Base-by-base conservation (phyloP, 83 land plant species). In the Isoetes engelmannii region DNA sequence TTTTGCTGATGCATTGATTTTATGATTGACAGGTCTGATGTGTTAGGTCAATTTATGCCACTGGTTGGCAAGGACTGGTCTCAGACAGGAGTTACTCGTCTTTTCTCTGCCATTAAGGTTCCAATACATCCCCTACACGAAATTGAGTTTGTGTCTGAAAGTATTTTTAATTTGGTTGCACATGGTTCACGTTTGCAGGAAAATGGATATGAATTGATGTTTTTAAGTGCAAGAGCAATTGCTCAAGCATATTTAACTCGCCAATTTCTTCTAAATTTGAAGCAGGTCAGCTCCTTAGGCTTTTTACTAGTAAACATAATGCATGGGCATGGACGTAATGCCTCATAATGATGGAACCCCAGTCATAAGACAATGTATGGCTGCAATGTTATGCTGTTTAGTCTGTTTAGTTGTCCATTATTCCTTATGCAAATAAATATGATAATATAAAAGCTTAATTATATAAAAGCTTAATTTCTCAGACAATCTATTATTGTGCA, bases 1-100 rank as follows among this genome's bases (percentile, higher is more conserved):
- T 28, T 28, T 28, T 28, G 37, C 37, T 28, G 55, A 65, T 12
- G 10, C 65, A 7, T 7, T 6, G 37, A 20, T 19, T 68, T 19
- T 53, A 15, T 53, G 3, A 15, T 55, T 7, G 15, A 43, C 87
- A 95, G 99, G 69, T 95, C 99, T 37, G 99, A 95, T 84, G 97
- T 95, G 69, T 82, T 95, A 49, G 99, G 99, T 12, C 99, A 95
- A 71, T 84, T 95, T 72, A 95, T 95, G 99, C 99, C 97, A 70
- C 74, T 85, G 73, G 89, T 95, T 73, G 99, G 99, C 44, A 72
- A 76, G 44, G 99, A 95, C 75, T 95, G 99, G 99, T 86, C 97
- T 54, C 99, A 95, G 43, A 83, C 82, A 37, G 99, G 99, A 55
- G 99, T 95, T 71, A 75, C 94, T 44, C 90, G 94, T 76, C 83